phyloP scores from a whole-genome alignment of 805 yeast genomes.

The Suhomyces canberraensis region DNA sequence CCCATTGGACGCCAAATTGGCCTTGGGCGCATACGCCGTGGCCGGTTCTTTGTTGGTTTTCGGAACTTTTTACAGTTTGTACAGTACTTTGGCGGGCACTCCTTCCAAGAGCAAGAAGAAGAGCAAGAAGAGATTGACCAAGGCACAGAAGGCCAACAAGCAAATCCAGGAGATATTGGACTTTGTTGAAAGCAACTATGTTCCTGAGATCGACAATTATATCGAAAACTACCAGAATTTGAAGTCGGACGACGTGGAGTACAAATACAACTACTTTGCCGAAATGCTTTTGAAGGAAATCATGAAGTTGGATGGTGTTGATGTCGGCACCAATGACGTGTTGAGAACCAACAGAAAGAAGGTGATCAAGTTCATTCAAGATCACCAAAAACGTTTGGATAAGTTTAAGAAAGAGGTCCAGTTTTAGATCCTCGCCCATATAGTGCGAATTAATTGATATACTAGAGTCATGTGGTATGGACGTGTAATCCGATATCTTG shows the following conservation, averaged over 20 bases:
- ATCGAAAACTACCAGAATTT: constrained; percentile 25
- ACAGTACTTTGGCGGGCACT: not conserved
- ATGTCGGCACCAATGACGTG: constrained; percentile 46
- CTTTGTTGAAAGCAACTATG: constrained; percentile 37
- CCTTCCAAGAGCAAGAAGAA: constrained; percentile 14
- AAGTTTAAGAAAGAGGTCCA: constrained; percentile 31
- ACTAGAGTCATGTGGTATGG: too few species aligned
- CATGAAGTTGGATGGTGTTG: constrained; percentile 65
- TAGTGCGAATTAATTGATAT: too few species aligned
- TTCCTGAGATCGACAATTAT: constrained; percentile 36
- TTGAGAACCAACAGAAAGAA: constrained; percentile 58
- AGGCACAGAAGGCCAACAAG: constrained; percentile 39
- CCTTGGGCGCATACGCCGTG: not conserved
- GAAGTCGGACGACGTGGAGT: constrained; percentile 34
- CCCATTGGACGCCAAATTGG: not conserved
- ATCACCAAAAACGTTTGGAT: constrained; percentile 55
- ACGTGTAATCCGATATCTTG: too few species aligned
- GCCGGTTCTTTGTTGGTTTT: not conserved
- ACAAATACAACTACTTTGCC: constrained; percentile 56
- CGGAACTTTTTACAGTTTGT: not conserved
- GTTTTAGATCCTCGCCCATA: constrained; percentile 1
- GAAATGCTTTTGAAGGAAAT: constrained; percentile 66
- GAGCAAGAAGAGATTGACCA: constrained; percentile 35
- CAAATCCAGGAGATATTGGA: constrained; percentile 39
- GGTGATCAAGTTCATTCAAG: constrained; percentile 59